These are phyloP conservation scores for Psilocybe sp. DNA, from an alignment of 768 basidiomycete species.

Conservation along the genomic window DNA sequence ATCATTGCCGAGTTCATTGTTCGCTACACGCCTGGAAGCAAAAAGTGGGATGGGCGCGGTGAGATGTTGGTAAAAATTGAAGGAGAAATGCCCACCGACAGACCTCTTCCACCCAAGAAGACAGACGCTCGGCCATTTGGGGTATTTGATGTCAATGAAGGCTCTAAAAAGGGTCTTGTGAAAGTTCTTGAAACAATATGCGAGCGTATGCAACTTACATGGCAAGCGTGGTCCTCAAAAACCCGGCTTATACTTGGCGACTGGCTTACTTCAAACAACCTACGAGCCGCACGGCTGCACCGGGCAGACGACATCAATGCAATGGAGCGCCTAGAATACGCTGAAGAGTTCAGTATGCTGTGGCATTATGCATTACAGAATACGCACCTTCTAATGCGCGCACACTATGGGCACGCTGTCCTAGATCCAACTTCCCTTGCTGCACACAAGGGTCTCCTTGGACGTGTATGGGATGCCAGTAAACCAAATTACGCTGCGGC, in stretches of 20 bases:
- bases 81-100: conserved; percentile 13
- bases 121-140: conserved; percentile 23
- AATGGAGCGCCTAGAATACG: conserved; percentile 21
- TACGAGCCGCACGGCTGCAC: conserved; percentile 18
- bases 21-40: too few relatives aligned
- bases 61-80: too few relatives aligned
- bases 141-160: conserved; percentile 27
- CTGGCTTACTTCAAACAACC: conserved; percentile 25
- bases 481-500: conserved; percentile 27
- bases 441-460: conserved; percentile 22
- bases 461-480: conserved; percentile 23
- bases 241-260: conserved; percentile 23
- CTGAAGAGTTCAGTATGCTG: conserved; percentile 18
- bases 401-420: conserved; percentile 20
- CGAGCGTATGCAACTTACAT: conserved; percentile 13
- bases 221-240: conserved; percentile 17
- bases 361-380: conserved; percentile 25
- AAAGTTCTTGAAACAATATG: conserved; percentile 20
- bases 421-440: conserved; percentile 22
- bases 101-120: conserved; percentile 18
- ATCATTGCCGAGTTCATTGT: too few relatives aligned
- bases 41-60: too few relatives aligned
- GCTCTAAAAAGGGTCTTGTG: conserved; percentile 23
- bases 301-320: conserved; percentile 19
- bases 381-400: conserved; percentile 19